Base-by-base conservation (phyloP, 352 stramenopile genomes). In the Thalassiosira exigua region DNA sequence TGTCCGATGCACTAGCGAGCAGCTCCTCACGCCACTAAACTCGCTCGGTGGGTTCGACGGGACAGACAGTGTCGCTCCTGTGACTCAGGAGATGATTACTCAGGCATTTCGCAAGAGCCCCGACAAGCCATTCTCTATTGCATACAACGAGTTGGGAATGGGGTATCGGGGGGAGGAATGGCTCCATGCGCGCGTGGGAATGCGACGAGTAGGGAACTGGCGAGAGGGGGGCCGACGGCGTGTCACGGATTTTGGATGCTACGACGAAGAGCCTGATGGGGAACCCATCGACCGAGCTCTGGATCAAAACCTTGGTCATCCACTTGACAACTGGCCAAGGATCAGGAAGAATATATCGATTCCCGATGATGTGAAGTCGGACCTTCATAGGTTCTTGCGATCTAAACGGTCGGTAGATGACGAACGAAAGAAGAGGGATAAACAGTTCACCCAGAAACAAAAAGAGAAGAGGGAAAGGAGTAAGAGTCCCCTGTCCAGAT, bases 11-110 rank as follows among this genome's bases (percentile, higher is more conserved):
- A 51, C 30, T 1, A 52, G 30, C 57, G 32, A 66, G 14, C 57
- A 66, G 32, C 32, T 66, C 11, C 9, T 66, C 21, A 66, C 57
- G 7, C 57, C 57, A 30, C n/a, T 66, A 7, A 66, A 66, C 27
- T 66, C 57, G 17, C 29, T 51, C 11, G 57, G 57, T 4, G 32
- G 57, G 21, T 2, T 19, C 26, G 32, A 52, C 51, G 57, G 57
- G 26, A 42, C 30, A n/a, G 32, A 21, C 2, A n/a, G 7, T 11
- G 1, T 52, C 4, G 4, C 24, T 4, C 9, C 9, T 11, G 44
- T 53, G 4, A 21, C 4, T 22, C 11, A 7, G n/a, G 32, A 46
- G 2, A 4, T 66, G 2, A 66, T 66, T 21, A 22, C 14, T 3
- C 1, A 24, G 4, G 29, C 57, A 5, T 66, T 66, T 36, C 26